These are phyloP conservation scores for Hypoxylon rubiginosum DNA, from an alignment of 2,329 filamentous ascomycete species.

Conservation along the genomic window DNA sequence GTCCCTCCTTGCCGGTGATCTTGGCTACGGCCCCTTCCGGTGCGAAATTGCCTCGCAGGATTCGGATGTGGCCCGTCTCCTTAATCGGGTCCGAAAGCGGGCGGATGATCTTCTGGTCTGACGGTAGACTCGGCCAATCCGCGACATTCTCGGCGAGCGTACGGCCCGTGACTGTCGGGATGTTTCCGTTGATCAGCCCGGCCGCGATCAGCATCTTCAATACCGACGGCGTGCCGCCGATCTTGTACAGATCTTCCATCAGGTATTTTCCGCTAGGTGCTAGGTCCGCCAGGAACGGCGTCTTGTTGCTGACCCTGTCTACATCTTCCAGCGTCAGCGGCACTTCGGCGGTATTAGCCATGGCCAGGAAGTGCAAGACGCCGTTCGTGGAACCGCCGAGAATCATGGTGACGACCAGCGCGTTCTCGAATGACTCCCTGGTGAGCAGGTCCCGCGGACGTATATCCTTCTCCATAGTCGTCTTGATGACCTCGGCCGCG, in stretches of 20 bases:
- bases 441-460: conserved; percentile 84
- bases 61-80: conserved; percentile 85
- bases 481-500: conserved; percentile 81
- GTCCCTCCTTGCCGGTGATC: conserved; percentile 95
- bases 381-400: conserved; percentile 93
- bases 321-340: conserved; percentile 84
- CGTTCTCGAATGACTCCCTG: conserved; percentile 86
- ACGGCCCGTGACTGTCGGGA: conserved; percentile 80
- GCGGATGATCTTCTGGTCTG: conserved; percentile 83
- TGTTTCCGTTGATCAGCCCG: conserved; percentile 76
- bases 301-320: conserved; percentile 83
- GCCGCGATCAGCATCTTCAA: conserved; percentile 81
- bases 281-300: conserved; percentile 88
- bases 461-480: conserved; percentile 86
- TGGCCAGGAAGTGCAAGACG: conserved; percentile 89
- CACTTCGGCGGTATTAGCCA: conserved; percentile 87
- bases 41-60: conserved; percentile 88
- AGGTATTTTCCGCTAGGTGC: conserved; percentile 86
- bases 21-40: conserved; percentile 93
- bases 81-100: conserved; percentile 82
- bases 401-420: conserved; percentile 89
- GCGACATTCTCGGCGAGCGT: conserved; percentile 80
- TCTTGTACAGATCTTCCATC: conserved; percentile 83
- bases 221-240: conserved; percentile 80
- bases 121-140: conserved; percentile 71